Evolutionary conservation across 495 filamentous ascomycete species (phyloP).

Genomic region (Pyrenula aspistea): DNA sequence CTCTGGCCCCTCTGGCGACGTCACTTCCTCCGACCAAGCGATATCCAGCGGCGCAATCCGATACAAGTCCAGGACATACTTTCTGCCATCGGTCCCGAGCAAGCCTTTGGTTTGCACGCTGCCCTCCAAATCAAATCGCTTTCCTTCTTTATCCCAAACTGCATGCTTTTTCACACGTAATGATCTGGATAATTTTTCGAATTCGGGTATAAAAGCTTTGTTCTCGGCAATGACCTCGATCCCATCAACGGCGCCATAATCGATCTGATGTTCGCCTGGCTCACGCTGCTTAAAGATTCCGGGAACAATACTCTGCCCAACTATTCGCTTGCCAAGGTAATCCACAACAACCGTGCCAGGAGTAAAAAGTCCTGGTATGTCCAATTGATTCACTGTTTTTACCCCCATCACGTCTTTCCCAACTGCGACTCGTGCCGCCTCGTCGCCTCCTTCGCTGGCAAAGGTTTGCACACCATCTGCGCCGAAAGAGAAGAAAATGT

Average conservation of each 20-base stretch:
- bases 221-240: conserved; percentile 90
- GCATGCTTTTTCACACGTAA: conserved; percentile 86
- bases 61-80: conserved; percentile 95
- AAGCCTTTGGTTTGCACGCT: conserved; percentile 98
- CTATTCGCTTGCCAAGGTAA: conserved; percentile 92
- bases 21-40: conserved; percentile 71
- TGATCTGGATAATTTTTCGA: conserved; percentile 79
- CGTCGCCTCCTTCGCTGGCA: conserved; percentile 89
- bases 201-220: conserved; percentile 69
- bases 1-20: conserved; percentile 26
- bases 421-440: conserved; percentile 90
- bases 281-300: conserved; percentile 99
- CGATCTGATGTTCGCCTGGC: conserved; percentile 94
- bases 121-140: conserved; percentile 82
- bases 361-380: conserved; percentile 86
- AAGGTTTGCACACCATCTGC: conserved; percentile 97
- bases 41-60: conserved; percentile 88
- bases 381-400: conserved; percentile 88
- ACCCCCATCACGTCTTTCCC: conserved; percentile 95
- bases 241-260: conserved; percentile 96
- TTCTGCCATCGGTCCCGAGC: conserved; percentile 90
- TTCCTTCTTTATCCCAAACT: conserved; percentile 94
- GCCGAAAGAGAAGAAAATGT: conserved; percentile 97
- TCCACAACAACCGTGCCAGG: conserved; percentile 94
- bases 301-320: conserved; percentile 96